phyloP scores from a whole-genome alignment of 805 yeast species.

The Kodamaea leandrae region DNA sequence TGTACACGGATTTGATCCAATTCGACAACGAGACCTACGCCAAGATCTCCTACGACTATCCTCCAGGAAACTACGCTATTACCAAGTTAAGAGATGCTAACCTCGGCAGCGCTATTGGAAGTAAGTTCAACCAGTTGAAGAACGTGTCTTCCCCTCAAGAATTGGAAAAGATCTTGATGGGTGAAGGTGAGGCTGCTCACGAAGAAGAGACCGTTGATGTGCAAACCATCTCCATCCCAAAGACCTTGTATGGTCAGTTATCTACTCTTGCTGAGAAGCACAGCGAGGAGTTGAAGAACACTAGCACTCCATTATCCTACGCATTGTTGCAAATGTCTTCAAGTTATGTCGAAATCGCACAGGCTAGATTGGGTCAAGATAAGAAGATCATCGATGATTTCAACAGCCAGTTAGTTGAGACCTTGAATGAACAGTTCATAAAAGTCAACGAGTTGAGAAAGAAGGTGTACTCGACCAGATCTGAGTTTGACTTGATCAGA shows the following conservation, averaged over 20 bases:
- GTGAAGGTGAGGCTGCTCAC: conserved; percentile 20
- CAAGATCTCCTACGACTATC: conserved; percentile 77
- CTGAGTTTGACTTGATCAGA: conserved; percentile 67
- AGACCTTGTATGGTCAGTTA: conserved; percentile 72
- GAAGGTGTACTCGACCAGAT: conserved; percentile 67
- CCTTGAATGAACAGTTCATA: conserved; percentile 57
- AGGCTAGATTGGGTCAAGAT: conserved; percentile 69
- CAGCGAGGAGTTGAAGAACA: conserved; percentile 44
- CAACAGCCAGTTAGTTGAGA: conserved; percentile 51
- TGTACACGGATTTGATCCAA: conserved; percentile 51
- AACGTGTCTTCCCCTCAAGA: conserved; percentile 66
- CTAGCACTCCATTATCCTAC: conserved; percentile 49
- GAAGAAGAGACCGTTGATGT: conserved; percentile 20
- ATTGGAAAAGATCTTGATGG: conserved; percentile 55
- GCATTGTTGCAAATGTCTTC: conserved; percentile 56
- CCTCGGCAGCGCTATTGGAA: conserved; percentile 55
- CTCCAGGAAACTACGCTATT: conserved; percentile 54
- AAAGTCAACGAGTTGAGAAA: conserved; percentile 60
- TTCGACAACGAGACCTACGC: conserved; percentile 56
- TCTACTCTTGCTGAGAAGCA: conserved; percentile 54
- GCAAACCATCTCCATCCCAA: conserved; percentile 49
- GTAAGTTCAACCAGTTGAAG: conserved; percentile 57
- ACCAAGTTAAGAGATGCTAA: conserved; percentile 63
- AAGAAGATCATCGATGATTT: conserved; percentile 56
- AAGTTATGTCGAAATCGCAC: conserved; percentile 61